Percentiles rank a stretch among this genome's conserved stretches.
phyloP scores from a whole-genome alignment of 192 early-diverging fungal species.

The Coemansia sp. region DNA sequence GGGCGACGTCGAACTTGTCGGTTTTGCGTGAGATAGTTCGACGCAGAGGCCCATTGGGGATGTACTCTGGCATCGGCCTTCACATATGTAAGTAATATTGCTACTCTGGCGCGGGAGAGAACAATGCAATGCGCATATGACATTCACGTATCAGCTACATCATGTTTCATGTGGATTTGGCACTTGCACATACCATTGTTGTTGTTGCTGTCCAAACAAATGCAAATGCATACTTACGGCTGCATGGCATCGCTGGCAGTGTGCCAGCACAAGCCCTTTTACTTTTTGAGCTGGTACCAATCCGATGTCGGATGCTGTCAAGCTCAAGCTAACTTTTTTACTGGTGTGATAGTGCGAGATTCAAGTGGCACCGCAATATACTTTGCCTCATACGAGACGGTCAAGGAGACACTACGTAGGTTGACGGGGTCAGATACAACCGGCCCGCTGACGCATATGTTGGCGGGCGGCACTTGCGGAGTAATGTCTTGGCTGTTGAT shows the following conservation, averaged over 20 bases:
- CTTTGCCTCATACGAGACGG: conserved; percentile 69
- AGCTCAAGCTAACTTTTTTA: neutral
- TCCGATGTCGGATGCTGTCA: neutral
- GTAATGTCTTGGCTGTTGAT: conserved; percentile 75
- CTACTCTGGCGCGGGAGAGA: neutral
- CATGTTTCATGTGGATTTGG: neutral
- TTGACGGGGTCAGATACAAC: conserved; percentile 44
- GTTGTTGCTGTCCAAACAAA: neutral
- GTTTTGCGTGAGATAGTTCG: conserved; percentile 45
- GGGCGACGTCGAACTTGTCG: conserved; percentile 41
- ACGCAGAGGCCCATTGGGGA: conserved; percentile 25
- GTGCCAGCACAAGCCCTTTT: neutral
- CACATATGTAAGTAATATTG: conserved; percentile 41
- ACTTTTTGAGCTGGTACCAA: neutral
- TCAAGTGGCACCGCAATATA: conserved; percentile 69
- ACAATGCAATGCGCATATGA: neutral
- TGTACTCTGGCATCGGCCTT: conserved; percentile 46
- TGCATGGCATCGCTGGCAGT: neutral
- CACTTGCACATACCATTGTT: neutral
- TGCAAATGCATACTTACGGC: neutral
- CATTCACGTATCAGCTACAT: conserved; percentile 1
- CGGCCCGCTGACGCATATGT: conserved; percentile 68
- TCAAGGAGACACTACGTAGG: conserved; percentile 49
- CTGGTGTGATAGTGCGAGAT: conserved; percentile 53
- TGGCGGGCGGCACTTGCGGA: conserved; percentile 75